Evolutionary conservation across 805 yeast genomes (phyloP).

Genomic region (Cyberlindnera nakhonratchasimensis): DNA sequence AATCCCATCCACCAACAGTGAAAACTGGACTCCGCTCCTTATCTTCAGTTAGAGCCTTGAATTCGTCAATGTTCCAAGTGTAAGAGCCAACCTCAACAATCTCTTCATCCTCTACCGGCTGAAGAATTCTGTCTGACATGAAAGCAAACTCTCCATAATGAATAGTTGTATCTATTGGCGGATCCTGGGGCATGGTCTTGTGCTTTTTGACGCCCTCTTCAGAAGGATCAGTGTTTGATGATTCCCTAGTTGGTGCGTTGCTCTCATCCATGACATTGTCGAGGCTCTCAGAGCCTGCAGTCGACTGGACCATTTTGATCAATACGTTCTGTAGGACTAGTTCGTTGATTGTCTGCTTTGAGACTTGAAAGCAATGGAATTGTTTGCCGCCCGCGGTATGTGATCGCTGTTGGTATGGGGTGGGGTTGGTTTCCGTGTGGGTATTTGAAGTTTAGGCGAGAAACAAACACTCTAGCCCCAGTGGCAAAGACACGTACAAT

Average conservation of each 20-base stretch:
- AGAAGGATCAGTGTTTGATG: slow-evolving; percentile 3
- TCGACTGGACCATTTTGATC: not conserved
- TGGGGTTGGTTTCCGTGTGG: no score
- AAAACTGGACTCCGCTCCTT: slow-evolving; percentile 41
- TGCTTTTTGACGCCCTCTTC: slow-evolving; percentile 9
- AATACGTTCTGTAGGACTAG: not conserved
- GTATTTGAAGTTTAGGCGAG: no score
- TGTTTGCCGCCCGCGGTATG: not conserved
- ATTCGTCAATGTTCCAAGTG: slow-evolving; percentile 40
- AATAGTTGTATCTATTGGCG: slow-evolving; percentile 3
- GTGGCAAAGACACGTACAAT: no score
- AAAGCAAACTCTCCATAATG: slow-evolving; percentile 18
- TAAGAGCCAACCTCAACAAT: slow-evolving; percentile 28
- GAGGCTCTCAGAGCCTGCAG: not conserved
- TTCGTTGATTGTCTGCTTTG: no score
- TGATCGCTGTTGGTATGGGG: no score
- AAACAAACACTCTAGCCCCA: no score
- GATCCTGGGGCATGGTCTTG: slow-evolving; percentile 4
- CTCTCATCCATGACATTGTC: slow-evolving; percentile 9
- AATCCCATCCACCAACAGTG: slow-evolving; percentile 57
- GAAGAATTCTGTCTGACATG: slow-evolving; percentile 21
- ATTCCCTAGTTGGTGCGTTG: slow-evolving; percentile 3
- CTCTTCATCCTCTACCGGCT: slow-evolving; percentile 31
- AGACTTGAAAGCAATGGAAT: not conserved
- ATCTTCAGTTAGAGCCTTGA: slow-evolving; percentile 24